Conservation (phyloP, 2,329 filamentous ascomycete species). For the Fusarium longipes region DNA sequence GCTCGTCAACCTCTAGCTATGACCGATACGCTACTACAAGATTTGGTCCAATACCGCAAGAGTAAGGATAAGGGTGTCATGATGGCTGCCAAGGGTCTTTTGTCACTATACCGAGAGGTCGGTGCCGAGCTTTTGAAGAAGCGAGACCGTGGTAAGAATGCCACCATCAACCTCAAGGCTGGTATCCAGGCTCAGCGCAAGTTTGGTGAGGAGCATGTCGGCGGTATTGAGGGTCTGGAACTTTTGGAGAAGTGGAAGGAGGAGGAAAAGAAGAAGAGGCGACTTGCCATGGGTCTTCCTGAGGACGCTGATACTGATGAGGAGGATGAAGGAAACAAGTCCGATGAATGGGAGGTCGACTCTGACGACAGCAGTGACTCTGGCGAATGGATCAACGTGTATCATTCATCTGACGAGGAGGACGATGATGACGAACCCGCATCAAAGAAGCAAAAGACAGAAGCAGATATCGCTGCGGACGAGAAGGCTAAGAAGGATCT, state of each 20-base stretch:
- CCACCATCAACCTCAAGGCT: slow-evolving; percentile 81
- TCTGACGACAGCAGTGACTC: slow-evolving; percentile 74
- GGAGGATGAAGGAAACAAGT: slow-evolving; percentile 66
- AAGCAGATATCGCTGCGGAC: slow-evolving; percentile 49
- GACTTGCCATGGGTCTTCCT: slow-evolving; percentile 73
- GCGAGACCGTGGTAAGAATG: slow-evolving; percentile 90
- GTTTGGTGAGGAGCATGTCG: slow-evolving; percentile 84
- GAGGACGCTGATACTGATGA: slow-evolving; percentile 71
- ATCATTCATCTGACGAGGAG: slow-evolving; percentile 80
- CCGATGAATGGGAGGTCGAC: slow-evolving; percentile 70
- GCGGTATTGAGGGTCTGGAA: slow-evolving; percentile 91
- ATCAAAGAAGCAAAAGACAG: slow-evolving; percentile 58
- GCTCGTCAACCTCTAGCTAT: slow-evolving; percentile 94
- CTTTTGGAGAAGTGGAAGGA: slow-evolving; percentile 93
- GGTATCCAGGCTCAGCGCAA: slow-evolving; percentile 81
- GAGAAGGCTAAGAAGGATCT: slow-evolving; percentile 55
- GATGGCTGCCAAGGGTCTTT: slow-evolving; percentile 94
- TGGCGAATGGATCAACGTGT: slow-evolving; percentile 93
- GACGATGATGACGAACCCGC: slow-evolving; percentile 74
- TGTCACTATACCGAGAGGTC: slow-evolving; percentile 91
- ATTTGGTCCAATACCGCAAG: slow-evolving; percentile 94
- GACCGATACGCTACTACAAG: slow-evolving; percentile 93
- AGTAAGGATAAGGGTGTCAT: slow-evolving; percentile 99
- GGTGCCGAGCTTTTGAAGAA: slow-evolving; percentile 89
- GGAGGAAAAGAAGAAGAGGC: slow-evolving; percentile 82